These are phyloP conservation scores for Exophiala aquamarina DNA, from an alignment of 2,329 filamentous ascomycete genomes.

Conservation along the genomic window DNA sequence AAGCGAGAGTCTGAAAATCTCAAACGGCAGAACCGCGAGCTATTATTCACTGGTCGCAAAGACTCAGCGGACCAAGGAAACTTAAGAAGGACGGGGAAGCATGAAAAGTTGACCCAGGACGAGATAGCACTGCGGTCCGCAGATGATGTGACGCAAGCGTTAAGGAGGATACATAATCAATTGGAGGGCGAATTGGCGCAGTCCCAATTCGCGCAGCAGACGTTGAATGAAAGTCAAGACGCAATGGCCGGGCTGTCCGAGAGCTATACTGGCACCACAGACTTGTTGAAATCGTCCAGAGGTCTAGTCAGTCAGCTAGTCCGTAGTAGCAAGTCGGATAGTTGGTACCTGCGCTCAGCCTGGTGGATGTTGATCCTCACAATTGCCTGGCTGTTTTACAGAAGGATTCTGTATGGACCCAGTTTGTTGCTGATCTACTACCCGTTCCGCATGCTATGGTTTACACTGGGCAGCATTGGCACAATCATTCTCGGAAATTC, in stretches of 20 bases:
- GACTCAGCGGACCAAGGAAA: conserved; percentile 25
- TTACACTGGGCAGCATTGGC: conserved; percentile 56
- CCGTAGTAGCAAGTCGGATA: conserved; percentile 90
- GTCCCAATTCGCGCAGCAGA: conserved; percentile 87
- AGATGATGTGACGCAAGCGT: conserved; percentile 77
- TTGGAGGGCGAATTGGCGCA: conserved; percentile 82
- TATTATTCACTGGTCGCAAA: conserved; percentile 63
- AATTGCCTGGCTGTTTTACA: conserved; percentile 80
- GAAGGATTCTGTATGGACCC: conserved; percentile 83
- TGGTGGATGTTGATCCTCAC: conserved; percentile 79
- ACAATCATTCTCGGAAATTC: conserved; percentile 12
- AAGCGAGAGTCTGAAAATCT: conserved; percentile 73
- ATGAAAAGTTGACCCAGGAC: conserved; percentile 63
- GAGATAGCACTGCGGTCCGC: conserved; percentile 74
- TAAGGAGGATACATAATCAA: conserved; percentile 81
- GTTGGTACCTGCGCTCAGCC: conserved; percentile 92
- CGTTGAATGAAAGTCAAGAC: conserved; percentile 64
- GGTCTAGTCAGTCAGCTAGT: conserved; percentile 77
- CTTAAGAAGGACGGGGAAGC: conserved; percentile 27
- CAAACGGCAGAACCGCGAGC: conserved; percentile 72
- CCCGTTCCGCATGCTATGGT: conserved; percentile 68
- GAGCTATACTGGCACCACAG: conserved; percentile 76
- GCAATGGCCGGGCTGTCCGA: conserved; percentile 79
- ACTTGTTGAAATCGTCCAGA: conserved; percentile 70
- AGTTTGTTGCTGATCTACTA: conserved; percentile 86